Conservation (phyloP, 2,329 filamentous ascomycete species). For the Sarocladiaceae sp. region DNA sequence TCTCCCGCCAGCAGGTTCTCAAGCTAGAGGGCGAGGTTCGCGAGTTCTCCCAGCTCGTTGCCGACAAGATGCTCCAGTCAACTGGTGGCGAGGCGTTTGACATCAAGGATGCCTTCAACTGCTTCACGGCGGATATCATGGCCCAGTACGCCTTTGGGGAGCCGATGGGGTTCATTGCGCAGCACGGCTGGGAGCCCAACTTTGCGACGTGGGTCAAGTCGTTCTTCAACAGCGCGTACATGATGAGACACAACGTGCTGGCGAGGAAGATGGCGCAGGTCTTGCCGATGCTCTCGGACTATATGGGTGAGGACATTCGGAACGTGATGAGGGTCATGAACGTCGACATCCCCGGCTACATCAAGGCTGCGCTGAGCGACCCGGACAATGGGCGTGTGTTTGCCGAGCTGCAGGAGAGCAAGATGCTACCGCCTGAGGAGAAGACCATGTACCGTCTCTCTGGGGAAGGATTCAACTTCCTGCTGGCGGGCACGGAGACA, state of each 20-base stretch:
- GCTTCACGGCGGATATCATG: constrained; percentile 33
- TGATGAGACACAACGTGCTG: constrained; percentile 24
- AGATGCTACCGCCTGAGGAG: constrained; percentile 23
- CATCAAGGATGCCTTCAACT: constrained; percentile 28
- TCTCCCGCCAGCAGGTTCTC: constrained; percentile 25
- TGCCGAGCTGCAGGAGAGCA: constrained; percentile 19
- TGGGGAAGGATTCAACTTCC: constrained; percentile 30
- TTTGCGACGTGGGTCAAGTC: constrained; percentile 28
- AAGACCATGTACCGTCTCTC: constrained; percentile 26
- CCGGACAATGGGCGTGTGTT: constrained; percentile 20
- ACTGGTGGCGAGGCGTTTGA: constrained; percentile 22
- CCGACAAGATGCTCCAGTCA: constrained; percentile 24
- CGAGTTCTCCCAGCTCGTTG: constrained; percentile 18
- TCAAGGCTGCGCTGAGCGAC: constrained; percentile 16
- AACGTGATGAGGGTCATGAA: constrained; percentile 20
- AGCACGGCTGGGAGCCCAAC: constrained; percentile 30
- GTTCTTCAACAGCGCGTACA: constrained; percentile 25
- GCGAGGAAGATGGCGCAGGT: constrained; percentile 20
- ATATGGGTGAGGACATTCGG: constrained; percentile 19
- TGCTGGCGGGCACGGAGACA: constrained; percentile 33
- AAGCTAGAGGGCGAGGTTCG: constrained; percentile 20
- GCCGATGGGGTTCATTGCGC: constrained; percentile 21
- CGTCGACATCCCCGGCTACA: constrained; percentile 19
- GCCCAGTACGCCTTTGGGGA: constrained; percentile 31
- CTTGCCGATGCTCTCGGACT: constrained; percentile 19